Evolutionary conservation across 352 stramenopile species (phyloP), one percentile per base, ranked within the genome.

Genomic region (Phytopythium delawarense): DNA sequence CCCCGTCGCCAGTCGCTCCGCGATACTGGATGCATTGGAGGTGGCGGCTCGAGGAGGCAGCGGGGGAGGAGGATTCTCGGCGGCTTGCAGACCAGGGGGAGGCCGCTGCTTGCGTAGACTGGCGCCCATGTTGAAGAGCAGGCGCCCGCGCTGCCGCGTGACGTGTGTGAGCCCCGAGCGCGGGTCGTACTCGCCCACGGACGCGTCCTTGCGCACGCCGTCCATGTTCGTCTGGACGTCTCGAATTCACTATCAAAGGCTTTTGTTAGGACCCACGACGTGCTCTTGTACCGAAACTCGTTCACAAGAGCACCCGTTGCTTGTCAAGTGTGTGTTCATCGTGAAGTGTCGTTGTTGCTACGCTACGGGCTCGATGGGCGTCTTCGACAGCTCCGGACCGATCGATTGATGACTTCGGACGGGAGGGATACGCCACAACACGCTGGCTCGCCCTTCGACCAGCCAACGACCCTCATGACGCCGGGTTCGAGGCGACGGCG

Each of bases 121-220:
- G 30, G 73, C 66, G 4, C 85, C 85, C 78, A 92, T 89, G 64
- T 91, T 84, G 60, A 92, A 92, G 16, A 91, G 71, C 63, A 89
- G 60, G 8, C 84, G 79, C 0, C 85, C 85, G 20, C 80, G 83
- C 65, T 94, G 85, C 21, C 76, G 69, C 58, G 81, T 91, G 32
- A 94, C 69, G 57, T 81, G 67, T 45, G 81, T 91, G 66, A 92
- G 74, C 16, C 81, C 79, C 58, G 78, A 79, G 32, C 45, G 55
- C 1, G 55, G 42, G 54, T 91, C 79, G 35, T 78, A 90, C 62
- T 89, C 80, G 30, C 82, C 83, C 20, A 88, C 64, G 1, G 81
- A 91, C 8, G 79, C 68, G 58, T 83, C 76, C 65, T 86, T 87
- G 39, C 57, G 20, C 8, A 32, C 21, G n/a, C 30, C 16, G 25